Percentiles rank a stretch among this genome's conserved stretches.
These are phyloP conservation scores for Tarenaya hassleriana DNA, from an alignment of 345 rosid species.

Conservation along the genomic window DNA sequence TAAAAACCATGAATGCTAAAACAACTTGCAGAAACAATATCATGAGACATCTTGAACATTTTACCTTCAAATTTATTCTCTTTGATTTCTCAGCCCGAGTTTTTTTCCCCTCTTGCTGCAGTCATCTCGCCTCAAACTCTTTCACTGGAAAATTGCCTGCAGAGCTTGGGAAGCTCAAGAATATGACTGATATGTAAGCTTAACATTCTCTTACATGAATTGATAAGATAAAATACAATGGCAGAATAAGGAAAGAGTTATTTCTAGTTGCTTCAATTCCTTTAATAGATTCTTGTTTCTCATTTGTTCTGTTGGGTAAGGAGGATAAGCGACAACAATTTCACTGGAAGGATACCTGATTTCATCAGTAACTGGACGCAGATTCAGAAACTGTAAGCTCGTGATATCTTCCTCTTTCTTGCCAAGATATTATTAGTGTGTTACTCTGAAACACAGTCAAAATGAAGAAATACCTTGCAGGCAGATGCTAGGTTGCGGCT, in stretches of 20 bases:
- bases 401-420: background rate
- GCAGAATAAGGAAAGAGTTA: too few species aligned
- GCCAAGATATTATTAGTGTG: background rate
- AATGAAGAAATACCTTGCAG: conserved; percentile 32
- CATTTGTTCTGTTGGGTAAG: conserved; percentile 30
- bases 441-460: conserved; percentile 3
- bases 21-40: background rate
- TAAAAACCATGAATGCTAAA: too few species aligned
- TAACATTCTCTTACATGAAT: too few species aligned
- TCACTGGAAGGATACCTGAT: conserved; percentile 61
- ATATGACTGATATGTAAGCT: conserved; percentile 70
- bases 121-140: conserved; percentile 59
- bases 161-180: conserved; percentile 46
- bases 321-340: conserved; percentile 70
- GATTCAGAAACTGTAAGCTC: conserved; percentile 61
- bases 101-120: conserved; percentile 28
- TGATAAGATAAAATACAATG: too few species aligned
- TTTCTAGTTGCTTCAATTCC: background rate
- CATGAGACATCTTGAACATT: background rate
- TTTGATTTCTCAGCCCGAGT: background rate
- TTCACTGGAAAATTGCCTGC: conserved; percentile 61
- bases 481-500: conserved; percentile 66
- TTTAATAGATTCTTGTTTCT: background rate
- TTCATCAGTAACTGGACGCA: conserved; percentile 57
- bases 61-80: conserved; percentile 5